A percentile compares a stretch with the other conserved stretches of the same genome.
These are phyloP conservation scores for Postia placenta DNA, from an alignment of 768 basidiomycete species.

Conservation along the genomic window DNA sequence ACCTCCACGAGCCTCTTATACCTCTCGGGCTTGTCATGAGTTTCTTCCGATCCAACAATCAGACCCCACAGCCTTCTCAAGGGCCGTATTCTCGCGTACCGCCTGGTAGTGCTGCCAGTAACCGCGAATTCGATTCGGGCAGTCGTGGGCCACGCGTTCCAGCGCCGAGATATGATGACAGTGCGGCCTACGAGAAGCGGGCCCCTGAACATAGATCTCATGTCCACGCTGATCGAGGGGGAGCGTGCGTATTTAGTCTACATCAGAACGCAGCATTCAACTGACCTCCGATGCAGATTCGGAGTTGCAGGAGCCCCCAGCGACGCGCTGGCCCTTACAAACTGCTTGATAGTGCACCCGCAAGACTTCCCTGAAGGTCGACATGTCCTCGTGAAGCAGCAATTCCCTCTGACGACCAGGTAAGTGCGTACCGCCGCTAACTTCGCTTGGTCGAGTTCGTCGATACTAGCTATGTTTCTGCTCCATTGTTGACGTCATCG, in stretches of 20 bases:
- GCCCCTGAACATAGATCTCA: constrained; percentile 17
- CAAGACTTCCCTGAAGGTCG: constrained; percentile 67
- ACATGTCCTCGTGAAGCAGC: constrained; percentile 71
- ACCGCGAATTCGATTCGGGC: constrained; percentile 9
- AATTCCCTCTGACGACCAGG: constrained; percentile 70
- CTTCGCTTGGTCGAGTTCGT: too few relatives aligned
- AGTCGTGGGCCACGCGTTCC: constrained; percentile 16
- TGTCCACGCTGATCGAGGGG: constrained; percentile 14
- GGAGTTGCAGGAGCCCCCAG: constrained; percentile 19
- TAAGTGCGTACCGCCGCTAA: too few relatives aligned
- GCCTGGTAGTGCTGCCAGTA: constrained; percentile 19
- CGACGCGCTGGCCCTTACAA: constrained; percentile 60
- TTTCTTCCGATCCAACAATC: constrained; percentile 13
- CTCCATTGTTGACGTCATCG: background rate
- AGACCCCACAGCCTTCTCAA: constrained; percentile 24
- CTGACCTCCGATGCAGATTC: constrained; percentile 14
- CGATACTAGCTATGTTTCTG: background rate
- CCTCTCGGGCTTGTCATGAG: constrained; percentile 8
- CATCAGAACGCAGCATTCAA: background rate
- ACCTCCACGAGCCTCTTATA: background rate
- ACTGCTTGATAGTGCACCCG: constrained; percentile 76
- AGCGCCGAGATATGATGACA: constrained; percentile 24
- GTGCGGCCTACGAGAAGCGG: constrained; percentile 24
- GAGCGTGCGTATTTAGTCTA: constrained; percentile 16
- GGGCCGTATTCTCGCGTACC: constrained; percentile 40